Base-by-base conservation (phyloP, 495 filamentous ascomycete genomes). In the Podospora pseudocomata region DNA sequence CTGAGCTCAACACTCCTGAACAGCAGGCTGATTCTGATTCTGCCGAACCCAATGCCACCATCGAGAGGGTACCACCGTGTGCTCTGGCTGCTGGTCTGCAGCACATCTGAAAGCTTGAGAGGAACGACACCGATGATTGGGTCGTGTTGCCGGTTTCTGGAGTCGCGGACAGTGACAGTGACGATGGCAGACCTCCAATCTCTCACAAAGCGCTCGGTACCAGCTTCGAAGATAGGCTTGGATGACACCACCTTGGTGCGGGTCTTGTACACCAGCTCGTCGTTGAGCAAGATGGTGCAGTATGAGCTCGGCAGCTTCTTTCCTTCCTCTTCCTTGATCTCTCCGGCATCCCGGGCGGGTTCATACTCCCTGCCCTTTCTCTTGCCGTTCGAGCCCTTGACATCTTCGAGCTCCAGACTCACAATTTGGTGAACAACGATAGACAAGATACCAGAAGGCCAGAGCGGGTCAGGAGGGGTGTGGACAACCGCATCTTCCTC, bases 161-260 rank as follows among this genome's bases (percentile, higher is more conserved):
- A 87, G 77, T 98, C 94, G 15, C 94, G 87, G 32, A 97, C 92
- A 16, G 91, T 91, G 63, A 97, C 84, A 0, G 93, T 97, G 49
- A 97, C 86, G 61, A 97, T 89, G 39, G 87, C 85, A 44, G 90
- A 93, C 60, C 93, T 85, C 94, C 94, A 98, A 76, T 98, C 94
- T 15, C 94, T 88, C n/a, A 97, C 84, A 72, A 98, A 98, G 2
- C 91, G 86, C 75, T 98, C 94, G 5, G 93, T 97, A 49, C 94
- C 94, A 16, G 94, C 94, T 71, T 97, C 96, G 82, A 96, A 98
- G 70, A 97, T 97, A 11, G 94, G 94, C 78, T 94, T 93, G 59
- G 91, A 94, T 70, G 91, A 96, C 15, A 96, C 89, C 28, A 92
- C 93, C 80, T 98, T 97, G 23, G 90, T 83, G 71, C 94, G 88